Percentiles rank a stretch among this genome's conserved stretches.
Conservation (phyloP, 2,329 filamentous ascomycete species). For the Colletotrichum orchidophilum region DNA sequence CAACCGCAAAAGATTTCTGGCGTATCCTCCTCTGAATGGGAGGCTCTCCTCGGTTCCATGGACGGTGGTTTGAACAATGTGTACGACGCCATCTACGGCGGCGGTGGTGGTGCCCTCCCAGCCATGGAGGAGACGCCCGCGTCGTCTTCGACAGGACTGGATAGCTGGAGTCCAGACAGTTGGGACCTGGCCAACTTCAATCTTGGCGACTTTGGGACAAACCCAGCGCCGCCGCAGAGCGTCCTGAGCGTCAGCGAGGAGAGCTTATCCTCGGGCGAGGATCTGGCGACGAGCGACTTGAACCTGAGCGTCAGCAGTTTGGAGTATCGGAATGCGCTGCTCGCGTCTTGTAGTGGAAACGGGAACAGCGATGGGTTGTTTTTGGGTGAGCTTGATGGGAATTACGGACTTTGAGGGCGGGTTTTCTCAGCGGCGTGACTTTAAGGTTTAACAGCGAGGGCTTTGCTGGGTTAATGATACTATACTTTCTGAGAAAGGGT, state of each 20-base stretch:
- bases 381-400: constrained; percentile 55
- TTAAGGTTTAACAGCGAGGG: constrained; percentile 10
- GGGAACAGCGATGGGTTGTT: constrained; percentile 38
- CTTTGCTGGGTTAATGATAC: neutral
- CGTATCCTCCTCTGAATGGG: constrained; percentile 79
- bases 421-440: neutral
- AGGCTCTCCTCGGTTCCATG: constrained; percentile 80
- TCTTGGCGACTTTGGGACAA: constrained; percentile 57
- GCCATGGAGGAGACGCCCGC: constrained; percentile 56
- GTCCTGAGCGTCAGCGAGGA: constrained; percentile 67
- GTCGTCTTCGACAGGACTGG: constrained; percentile 45
- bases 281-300: constrained; percentile 43
- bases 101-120: constrained; percentile 53
- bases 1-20: constrained; percentile 49
- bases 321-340: constrained; percentile 45
- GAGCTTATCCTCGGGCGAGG: constrained; percentile 65
- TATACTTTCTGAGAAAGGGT: neutral
- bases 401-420: constrained; percentile 45
- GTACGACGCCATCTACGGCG: constrained; percentile 85
- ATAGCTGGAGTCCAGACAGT: constrained; percentile 65
- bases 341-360: constrained; percentile 35
- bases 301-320: constrained; percentile 45
- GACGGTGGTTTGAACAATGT: constrained; percentile 84
- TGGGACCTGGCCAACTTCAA: constrained; percentile 65
- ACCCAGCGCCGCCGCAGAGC: constrained; percentile 57